Evolutionary conservation across 257 asterid species (phyloP).

Genomic region (Paraleonurus japonicus): DNA sequence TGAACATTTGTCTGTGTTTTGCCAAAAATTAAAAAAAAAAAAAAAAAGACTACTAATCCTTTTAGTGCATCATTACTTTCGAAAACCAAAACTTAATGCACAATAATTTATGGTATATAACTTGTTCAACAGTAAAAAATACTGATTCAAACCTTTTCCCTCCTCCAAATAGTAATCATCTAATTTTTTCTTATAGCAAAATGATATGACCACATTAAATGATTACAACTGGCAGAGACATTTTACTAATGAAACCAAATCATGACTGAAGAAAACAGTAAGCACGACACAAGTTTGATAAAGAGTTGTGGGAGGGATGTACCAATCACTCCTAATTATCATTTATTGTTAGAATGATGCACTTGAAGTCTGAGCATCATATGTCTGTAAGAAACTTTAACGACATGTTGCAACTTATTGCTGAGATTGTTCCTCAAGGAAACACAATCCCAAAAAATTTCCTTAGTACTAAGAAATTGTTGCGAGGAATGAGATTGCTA

Average conservation of each 20-base stretch:
- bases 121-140: slow-evolving; percentile 16
- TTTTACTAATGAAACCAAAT: not conserved
- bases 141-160: slow-evolving; percentile 5
- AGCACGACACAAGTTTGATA: not conserved
- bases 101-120: not conserved
- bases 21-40: not conserved
- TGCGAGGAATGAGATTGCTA: not conserved
- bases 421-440: no score
- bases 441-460: no score
- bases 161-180: slow-evolving; percentile 6
- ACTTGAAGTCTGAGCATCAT: not conserved
- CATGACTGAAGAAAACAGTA: slow-evolving; percentile 7
- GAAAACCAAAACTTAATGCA: slow-evolving; percentile 1
- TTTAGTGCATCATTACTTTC: not conserved
- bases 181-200: not conserved
- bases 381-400: not conserved
- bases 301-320: not conserved
- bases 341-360: not conserved
- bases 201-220: not conserved
- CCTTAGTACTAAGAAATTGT: not conserved
- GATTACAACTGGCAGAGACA: slow-evolving; percentile 10
- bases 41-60: not conserved
- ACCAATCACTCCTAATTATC: not conserved
- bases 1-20: not conserved
- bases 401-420: not conserved